These are phyloP conservation scores for Pholiota molesta DNA, from an alignment of 768 basidiomycete genomes.

Conservation along the genomic window DNA sequence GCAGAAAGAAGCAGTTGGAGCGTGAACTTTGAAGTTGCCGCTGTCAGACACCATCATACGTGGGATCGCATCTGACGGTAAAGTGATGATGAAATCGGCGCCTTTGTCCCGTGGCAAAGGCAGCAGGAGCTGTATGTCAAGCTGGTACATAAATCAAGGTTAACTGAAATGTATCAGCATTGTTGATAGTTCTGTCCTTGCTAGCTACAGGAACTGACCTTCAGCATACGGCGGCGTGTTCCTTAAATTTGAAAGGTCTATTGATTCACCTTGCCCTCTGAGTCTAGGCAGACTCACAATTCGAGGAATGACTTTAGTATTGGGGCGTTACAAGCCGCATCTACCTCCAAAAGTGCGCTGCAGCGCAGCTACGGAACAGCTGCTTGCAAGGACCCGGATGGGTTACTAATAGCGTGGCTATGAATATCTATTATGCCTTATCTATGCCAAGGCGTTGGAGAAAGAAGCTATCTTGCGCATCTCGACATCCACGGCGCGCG, in stretches of 20 bases:
- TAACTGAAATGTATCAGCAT: too few species aligned
- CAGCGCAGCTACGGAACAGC: slow-evolving; percentile 38
- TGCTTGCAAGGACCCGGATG: too few species aligned
- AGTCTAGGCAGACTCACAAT: not conserved
- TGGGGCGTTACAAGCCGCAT: too few species aligned
- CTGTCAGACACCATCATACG: not conserved
- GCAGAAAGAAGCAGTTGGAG: not conserved
- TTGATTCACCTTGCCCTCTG: too few species aligned
- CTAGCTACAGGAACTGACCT: too few species aligned
- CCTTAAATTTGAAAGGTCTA: too few species aligned
- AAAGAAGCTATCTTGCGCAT: slow-evolving; percentile 48
- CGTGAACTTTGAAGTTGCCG: not conserved
- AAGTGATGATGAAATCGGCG: not conserved
- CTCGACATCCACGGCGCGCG: slow-evolving; percentile 48
- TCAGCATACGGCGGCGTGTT: too few species aligned
- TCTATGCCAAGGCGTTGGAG: not conserved
- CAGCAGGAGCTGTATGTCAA: too few species aligned
- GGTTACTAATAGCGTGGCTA: slow-evolving; percentile 35
- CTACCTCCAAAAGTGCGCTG: not conserved
- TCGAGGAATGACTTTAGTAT: not conserved
- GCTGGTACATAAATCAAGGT: too few species aligned
- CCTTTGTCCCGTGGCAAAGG: not conserved
- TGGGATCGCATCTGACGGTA: not conserved
- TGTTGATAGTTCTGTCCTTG: too few species aligned
- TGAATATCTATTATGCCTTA: too few species aligned